Conservation (phyloP, 768 basidiomycete genomes). For the Xerocomus potaroensis region DNA sequence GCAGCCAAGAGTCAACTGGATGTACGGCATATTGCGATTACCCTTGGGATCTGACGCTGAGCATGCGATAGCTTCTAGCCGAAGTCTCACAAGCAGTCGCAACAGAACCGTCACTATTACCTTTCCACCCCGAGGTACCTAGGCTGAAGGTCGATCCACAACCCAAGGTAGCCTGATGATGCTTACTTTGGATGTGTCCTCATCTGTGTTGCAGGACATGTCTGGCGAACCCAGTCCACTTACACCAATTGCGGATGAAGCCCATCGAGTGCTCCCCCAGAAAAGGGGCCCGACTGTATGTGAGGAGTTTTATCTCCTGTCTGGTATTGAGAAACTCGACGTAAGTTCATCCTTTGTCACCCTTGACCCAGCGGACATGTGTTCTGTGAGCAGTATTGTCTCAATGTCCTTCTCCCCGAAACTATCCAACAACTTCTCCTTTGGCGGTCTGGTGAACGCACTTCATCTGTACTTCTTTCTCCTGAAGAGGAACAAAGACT, state of each 20-base stretch:
- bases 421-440: conserved; percentile 68
- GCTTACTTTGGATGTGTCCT: neutral
- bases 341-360: conserved; percentile 29
- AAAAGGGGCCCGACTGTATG: conserved; percentile 31
- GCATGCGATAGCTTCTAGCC: conserved; percentile 21
- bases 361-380: neutral
- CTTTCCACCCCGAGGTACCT: conserved; percentile 22
- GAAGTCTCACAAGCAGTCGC: conserved; percentile 29
- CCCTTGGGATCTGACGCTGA: conserved; percentile 16
- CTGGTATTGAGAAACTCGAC: conserved; percentile 47
- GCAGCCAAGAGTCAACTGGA: conserved; percentile 24
- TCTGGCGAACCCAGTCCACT: conserved; percentile 21
- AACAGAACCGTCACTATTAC: conserved; percentile 24
- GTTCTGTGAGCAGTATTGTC: conserved; percentile 51
- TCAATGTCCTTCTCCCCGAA: conserved; percentile 68
- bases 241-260: conserved; percentile 15
- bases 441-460: conserved; percentile 63
- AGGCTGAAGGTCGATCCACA: conserved; percentile 12
- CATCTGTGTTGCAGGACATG: conserved; percentile 10
- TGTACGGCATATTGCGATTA: conserved; percentile 19
- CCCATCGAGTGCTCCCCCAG: neutral
- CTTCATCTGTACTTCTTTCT: conserved; percentile 44
- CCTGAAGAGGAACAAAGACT: conserved; percentile 52
- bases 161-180: conserved; percentile 11
- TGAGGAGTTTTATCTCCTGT: conserved; percentile 41